phyloP scores from a whole-genome alignment of 2,329 filamentous ascomycete genomes.

The Pezicula neosporulosa region DNA sequence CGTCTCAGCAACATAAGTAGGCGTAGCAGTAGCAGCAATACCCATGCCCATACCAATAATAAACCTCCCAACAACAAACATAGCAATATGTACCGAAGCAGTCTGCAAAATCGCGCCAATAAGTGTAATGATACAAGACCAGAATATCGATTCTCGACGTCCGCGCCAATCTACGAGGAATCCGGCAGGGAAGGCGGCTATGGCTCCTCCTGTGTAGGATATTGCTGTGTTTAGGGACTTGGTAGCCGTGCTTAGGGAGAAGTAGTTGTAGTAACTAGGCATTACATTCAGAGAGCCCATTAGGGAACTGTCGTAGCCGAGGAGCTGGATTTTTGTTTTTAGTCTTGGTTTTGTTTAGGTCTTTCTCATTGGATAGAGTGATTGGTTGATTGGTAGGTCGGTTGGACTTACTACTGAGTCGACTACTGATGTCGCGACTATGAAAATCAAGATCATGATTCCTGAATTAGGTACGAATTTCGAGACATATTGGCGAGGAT shows the following conservation, averaged over 20 bases:
- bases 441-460: slow-evolving; percentile 2
- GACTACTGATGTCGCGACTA: slow-evolving; percentile 9
- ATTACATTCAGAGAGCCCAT: slow-evolving; percentile 34
- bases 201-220: slow-evolving; percentile 38
- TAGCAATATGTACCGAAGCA: slow-evolving; percentile 14
- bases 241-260: slow-evolving; percentile 29
- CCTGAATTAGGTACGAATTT: slow-evolving; percentile 6
- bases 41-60: slow-evolving; percentile 16
- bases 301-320: slow-evolving; percentile 30
- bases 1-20: slow-evolving; percentile 35
- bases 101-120: slow-evolving; percentile 26
- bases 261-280: slow-evolving; percentile 29
- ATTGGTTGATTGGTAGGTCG: neutral
- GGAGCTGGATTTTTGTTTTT: neutral
- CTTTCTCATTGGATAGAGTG: no score
- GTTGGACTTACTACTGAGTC: slow-evolving; percentile 10
- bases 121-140: slow-evolving; percentile 8
- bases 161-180: slow-evolving; percentile 6
- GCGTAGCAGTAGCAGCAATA: slow-evolving; percentile 11
- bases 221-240: slow-evolving; percentile 27
- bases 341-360: no score
- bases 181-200: slow-evolving; percentile 66
- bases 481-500: slow-evolving; percentile 10
- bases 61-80: slow-evolving; percentile 15
- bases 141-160: slow-evolving; percentile 5